Evolutionary conservation across 2,329 filamentous ascomycete species (phyloP), one percentile per base, ranked within the genome.

Genomic region (Sporothrix luriei): DNA sequence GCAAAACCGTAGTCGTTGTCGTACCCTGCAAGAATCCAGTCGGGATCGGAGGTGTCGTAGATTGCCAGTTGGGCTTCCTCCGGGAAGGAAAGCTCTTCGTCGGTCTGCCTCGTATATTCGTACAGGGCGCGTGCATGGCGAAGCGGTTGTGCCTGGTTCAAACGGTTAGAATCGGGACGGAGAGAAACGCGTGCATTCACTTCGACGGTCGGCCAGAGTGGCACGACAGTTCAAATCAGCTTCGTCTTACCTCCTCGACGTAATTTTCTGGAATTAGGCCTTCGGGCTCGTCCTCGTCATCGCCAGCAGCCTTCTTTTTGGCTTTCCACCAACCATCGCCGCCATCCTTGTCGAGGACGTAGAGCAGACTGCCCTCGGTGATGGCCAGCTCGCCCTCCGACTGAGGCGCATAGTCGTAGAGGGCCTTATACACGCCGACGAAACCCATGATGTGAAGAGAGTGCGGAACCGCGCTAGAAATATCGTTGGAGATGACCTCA

Each of bases 91-190:
- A 99, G 84, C 80, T 99, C 95, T 80, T 99, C 95, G 77, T 99
- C 95, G 29, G 95, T 99, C 82, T 99, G 95, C 75, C 94, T 88
- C 66, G 92, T 92, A 79, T 99, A 99, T 79, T 99, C 95, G 83
- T 94, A 99, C n/a, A 98, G 87, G n/a, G 95, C 92, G 79, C 91
- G 93, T 65, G 94, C 95, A 74, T 90, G 85, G 72, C 70, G 74
- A 73, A 84, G 78, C 26, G 90, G 87, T 78, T 83, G 80, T 70
- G 88, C 86, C 85, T 90, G 69, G 66, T 21, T 11, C 13, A 24
- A 40, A 71, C 19, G n/a, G 54, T 59, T 43, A 67, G 51, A 13
- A 1, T 33, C 26, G 11, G 38, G 19, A n/a, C n/a, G n/a, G n/a
- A n/a, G n/a, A 43, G 11, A 7, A 46, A 46, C 6, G 13, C n/a